These are phyloP conservation scores for Colletotrichum tropicale DNA, from an alignment of 2,329 filamentous ascomycete genomes.

Conservation along the genomic window DNA sequence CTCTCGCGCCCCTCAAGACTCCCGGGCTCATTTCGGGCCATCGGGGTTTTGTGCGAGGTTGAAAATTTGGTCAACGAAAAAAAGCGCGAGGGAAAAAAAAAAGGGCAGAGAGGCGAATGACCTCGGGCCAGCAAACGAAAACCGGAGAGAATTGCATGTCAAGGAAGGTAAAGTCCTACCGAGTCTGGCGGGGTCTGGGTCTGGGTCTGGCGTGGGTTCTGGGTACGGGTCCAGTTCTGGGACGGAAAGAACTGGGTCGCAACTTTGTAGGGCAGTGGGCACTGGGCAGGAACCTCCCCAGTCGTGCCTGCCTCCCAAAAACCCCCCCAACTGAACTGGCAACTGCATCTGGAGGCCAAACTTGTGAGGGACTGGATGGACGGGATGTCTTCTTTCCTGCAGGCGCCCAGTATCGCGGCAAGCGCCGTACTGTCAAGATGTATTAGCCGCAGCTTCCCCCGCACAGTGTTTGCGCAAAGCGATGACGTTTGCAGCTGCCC, in stretches of 20 bases:
- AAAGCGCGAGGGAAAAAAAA: not conserved
- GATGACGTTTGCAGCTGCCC: conserved; percentile 12
- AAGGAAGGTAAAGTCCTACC: not conserved
- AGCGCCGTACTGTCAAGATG: conserved; percentile 10
- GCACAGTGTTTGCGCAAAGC: conserved; percentile 12
- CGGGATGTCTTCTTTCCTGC: not conserved
- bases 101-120: not conserved
- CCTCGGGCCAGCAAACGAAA: not conserved
- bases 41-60: not conserved
- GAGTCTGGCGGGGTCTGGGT: not conserved
- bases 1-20: not conserved
- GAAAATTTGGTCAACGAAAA: not conserved
- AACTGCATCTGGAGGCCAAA: not conserved
- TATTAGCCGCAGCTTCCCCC: not conserved
- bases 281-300: not conserved
- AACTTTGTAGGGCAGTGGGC: not conserved
- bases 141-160: not conserved
- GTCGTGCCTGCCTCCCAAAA: not conserved
- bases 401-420: conserved; percentile 14
- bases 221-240: not conserved
- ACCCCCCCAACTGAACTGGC: not conserved
- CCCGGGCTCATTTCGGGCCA: conserved; percentile 5
- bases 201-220: not conserved
- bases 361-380: too few species aligned
- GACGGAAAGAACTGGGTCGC: not conserved